Evolutionary conservation across 1,139 yeast species (phyloP), one percentile per base, ranked within the genome.

Genomic region (Wickerhamiella infanticola): DNA sequence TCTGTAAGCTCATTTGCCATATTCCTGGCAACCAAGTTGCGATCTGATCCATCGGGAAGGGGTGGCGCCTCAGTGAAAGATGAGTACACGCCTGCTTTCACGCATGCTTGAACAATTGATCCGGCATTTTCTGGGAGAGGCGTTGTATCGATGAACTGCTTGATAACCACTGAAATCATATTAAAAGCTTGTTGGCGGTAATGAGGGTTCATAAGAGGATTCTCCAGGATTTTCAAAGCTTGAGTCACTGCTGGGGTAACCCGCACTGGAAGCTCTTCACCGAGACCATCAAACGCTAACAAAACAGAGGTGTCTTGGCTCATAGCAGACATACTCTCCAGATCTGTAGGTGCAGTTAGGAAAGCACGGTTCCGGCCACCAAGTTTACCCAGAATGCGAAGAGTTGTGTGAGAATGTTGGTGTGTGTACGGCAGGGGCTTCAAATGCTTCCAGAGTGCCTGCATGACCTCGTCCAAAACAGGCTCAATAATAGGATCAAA

Each of bases 401-500:
- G 78, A 0, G 97, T 90, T 0, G 95, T 85, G 58, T 93, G 99
- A 24, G 95, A 81, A 55, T 88, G 95, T 57, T 81, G 90, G 53
- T 86, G 96, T 45, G 73, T 74, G 60, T 86, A 86, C 0, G 98
- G 98, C 39, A 86, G 74, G 1, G 98, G 98, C 53, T 80, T 80
- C 53, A 93, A 66, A 55, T 90, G 94, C 52, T 77, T 81, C 93
- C 96, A 93, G 41, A 93, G 67, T 0, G 96, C 95, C 31, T 81
- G 78, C 85, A 86, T 82, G 2, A 93, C 86, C 54, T 90, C 96
- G 49, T 83, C 93, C 51, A 88, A 77, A 1, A 86, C 96, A 0
- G 98, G 97, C 57, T 86, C 97, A 50, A 93, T 78, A 60, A 90
- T 85, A 1, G 98, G 98, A 57, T 93, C 98, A 61, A 93, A 86